A percentile compares a stretch with the other conserved stretches of the same genome.
These are phyloP conservation scores for Cyphellophora europaea DNA, from an alignment of 2,329 filamentous ascomycete species.

Conservation along the genomic window DNA sequence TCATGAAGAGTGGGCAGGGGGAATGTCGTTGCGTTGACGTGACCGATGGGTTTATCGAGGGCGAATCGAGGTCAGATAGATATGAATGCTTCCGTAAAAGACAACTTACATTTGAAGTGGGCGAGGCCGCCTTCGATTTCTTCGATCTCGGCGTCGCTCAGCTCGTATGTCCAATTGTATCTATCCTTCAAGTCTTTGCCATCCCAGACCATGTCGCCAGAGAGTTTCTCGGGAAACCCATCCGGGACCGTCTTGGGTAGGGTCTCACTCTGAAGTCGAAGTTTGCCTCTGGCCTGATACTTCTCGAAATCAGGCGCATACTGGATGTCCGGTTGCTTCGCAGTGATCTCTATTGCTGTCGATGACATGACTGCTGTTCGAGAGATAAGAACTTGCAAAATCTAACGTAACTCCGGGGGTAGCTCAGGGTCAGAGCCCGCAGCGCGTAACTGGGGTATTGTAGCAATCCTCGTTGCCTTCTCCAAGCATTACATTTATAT, in stretches of 20 bases:
- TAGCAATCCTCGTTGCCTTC: too few species aligned
- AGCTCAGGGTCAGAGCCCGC: too few species aligned
- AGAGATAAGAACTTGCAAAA: neutral
- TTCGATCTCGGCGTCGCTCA: conserved; percentile 28
- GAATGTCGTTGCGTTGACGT: conserved; percentile 37
- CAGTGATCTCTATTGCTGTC: neutral
- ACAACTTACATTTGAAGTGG: conserved; percentile 30
- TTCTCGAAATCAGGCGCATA: conserved; percentile 22
- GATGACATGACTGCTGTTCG: conserved; percentile 1
- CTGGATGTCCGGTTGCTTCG: conserved; percentile 23
- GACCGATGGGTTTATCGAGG: conserved; percentile 22
- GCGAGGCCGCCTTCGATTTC: conserved; percentile 34
- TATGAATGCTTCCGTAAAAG: neutral
- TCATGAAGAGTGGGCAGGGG: conserved; percentile 28
- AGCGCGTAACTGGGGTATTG: too few species aligned
- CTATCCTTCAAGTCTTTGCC: conserved; percentile 27
- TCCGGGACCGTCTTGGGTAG: conserved; percentile 24
- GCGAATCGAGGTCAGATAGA: conserved; percentile 17
- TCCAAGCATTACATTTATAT: too few species aligned
- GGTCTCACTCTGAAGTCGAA: conserved; percentile 16
- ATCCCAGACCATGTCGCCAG: conserved; percentile 39
- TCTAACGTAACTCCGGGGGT: too few species aligned
- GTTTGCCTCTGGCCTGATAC: conserved; percentile 16
- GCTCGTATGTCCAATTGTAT: conserved; percentile 32
- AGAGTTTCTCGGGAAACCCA: conserved; percentile 31